Conservation (phyloP, 257 asterid species). For the Anisodus acutangulus region DNA sequence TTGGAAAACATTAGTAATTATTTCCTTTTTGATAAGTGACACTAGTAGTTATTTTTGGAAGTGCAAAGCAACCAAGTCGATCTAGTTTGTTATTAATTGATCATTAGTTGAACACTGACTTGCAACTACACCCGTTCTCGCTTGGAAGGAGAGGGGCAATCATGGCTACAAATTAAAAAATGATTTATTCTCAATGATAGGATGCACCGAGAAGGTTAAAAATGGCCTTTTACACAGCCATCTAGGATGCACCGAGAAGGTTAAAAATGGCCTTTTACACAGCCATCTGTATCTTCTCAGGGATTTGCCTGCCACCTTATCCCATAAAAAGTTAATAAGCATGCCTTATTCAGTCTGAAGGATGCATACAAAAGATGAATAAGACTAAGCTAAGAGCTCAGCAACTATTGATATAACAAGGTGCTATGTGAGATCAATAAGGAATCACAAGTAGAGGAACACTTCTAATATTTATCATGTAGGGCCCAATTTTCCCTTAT, state of each 20-base stretch:
- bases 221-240: not conserved
- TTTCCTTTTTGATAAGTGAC: slow-evolving; percentile 5
- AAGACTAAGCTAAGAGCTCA: not conserved
- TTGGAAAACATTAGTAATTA: slow-evolving; percentile 17
- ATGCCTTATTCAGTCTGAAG: not conserved
- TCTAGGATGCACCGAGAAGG: not conserved
- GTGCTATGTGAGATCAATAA: slow-evolving; percentile 5
- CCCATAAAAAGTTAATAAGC: not conserved
- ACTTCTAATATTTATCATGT: slow-evolving; percentile 10
- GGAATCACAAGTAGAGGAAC: slow-evolving; percentile 15
- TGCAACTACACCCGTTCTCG: not conserved
- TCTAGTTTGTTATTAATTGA: not conserved
- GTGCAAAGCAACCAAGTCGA: not conserved
- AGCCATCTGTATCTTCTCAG: slow-evolving; percentile 2
- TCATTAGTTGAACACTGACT: not conserved
- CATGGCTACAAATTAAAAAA: not conserved
- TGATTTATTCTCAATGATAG: not conserved
- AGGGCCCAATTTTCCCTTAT: slow-evolving; percentile 5
- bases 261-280: not conserved
- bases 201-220: not conserved
- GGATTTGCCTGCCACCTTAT: not conserved
- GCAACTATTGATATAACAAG: not conserved
- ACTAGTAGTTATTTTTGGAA: slow-evolving; percentile 16
- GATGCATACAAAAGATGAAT: slow-evolving; percentile 5
- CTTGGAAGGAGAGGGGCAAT: not conserved